phyloP scores from a whole-genome alignment of 148 eudicot species.

The Chenopodium quinoa region DNA sequence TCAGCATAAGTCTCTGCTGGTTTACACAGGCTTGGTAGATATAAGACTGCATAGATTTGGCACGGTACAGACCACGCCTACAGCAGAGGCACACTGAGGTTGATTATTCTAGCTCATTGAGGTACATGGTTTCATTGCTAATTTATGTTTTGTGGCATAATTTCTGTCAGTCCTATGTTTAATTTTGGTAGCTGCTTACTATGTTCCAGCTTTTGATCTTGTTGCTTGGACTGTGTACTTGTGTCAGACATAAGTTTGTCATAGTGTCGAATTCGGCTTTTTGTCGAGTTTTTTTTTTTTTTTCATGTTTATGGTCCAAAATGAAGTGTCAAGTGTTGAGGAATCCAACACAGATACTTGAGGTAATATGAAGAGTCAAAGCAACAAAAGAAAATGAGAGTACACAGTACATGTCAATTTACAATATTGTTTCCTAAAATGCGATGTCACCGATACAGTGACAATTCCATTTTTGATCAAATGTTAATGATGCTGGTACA shows the following conservation, averaged over 20 bases:
- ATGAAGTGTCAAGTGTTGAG: background rate
- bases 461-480: background rate
- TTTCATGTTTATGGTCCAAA: too few relatives aligned
- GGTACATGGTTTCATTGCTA: background rate
- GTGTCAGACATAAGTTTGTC: too few relatives aligned
- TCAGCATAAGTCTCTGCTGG: background rate
- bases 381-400: too few relatives aligned
- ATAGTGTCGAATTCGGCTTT: background rate
- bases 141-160: background rate
- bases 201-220: background rate
- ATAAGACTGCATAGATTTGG: background rate
- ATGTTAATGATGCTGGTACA: background rate
- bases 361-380: background rate
- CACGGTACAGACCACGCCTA: background rate
- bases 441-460: background rate
- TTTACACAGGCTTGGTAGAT: background rate
- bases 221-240: too few relatives aligned
- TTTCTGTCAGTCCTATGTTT: background rate
- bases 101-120: background rate
- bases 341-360: background rate
- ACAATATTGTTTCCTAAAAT: background rate
- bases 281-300: background rate
- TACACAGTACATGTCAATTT: background rate
- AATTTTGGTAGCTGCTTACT: background rate
- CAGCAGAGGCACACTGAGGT: background rate